Conservation (phyloP, 2,329 filamentous ascomycete species). For the Cladosporium sp. region DNA sequence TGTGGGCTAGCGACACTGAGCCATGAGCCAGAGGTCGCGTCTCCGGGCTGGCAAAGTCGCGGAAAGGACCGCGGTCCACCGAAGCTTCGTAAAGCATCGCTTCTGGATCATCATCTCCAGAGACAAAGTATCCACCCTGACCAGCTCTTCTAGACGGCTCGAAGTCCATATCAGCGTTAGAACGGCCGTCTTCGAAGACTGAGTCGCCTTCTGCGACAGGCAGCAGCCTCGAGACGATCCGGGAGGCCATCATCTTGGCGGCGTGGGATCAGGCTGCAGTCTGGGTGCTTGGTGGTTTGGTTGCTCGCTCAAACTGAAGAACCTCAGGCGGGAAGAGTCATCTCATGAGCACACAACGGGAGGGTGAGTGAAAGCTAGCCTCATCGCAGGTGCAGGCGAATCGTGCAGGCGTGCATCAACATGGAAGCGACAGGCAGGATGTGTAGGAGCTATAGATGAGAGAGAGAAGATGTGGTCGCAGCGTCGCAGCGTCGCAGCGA, state of each 20-base stretch:
- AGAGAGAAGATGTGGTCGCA: not conserved
- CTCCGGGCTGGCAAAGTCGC: constrained; percentile 43
- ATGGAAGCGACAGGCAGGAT: not conserved
- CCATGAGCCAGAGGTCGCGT: constrained; percentile 11
- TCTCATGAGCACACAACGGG: not conserved
- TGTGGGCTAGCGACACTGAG: constrained; percentile 21
- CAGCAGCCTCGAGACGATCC: constrained; percentile 46
- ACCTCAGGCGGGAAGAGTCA: not conserved
- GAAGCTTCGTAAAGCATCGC: constrained; percentile 48
- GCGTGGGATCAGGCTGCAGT: not conserved
- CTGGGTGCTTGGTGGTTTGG: not conserved
- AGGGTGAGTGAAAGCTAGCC: constrained; percentile 3
- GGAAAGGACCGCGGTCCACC: constrained; percentile 14
- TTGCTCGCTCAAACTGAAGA: not conserved
- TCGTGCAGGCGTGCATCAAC: not conserved
- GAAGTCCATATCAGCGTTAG: constrained; percentile 37
- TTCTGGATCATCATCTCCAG: constrained; percentile 50
- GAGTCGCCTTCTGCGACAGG: constrained; percentile 35
- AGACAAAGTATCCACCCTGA: not conserved
- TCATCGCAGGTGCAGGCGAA: not conserved
- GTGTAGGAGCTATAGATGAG: not conserved
- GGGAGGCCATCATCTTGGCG: constrained; percentile 45
- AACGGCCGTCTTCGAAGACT: constrained; percentile 38
- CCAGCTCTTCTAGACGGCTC: constrained; percentile 30
- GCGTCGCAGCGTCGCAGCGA: not conserved